Conservation (phyloP, 1,139 yeast genomes). For the Yamadazyma diddensiae region DNA sequence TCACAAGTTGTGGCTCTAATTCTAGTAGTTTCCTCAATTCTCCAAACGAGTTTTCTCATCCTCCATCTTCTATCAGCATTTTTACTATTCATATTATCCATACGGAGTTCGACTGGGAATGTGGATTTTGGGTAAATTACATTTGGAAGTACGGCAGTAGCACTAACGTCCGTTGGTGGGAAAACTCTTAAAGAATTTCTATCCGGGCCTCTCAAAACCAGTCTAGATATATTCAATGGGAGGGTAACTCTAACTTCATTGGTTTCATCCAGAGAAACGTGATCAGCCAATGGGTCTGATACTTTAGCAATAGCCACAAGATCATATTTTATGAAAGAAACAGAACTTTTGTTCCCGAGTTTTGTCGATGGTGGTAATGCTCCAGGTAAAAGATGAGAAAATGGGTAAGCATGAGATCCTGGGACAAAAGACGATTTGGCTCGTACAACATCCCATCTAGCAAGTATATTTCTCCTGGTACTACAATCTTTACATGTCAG, state of each 20-base stretch:
- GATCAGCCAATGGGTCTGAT: too few species aligned
- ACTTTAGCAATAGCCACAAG: conserved; percentile 57
- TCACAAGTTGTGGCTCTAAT: conserved; percentile 58
- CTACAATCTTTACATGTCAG: conserved; percentile 58
- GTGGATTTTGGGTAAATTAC: conserved; percentile 85
- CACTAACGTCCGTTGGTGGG: conserved; percentile 92
- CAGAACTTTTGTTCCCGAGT: conserved; percentile 52
- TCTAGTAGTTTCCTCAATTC: conserved; percentile 78
- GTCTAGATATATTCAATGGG: conserved; percentile 75
- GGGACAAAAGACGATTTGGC: conserved; percentile 51
- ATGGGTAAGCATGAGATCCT: conserved; percentile 86
- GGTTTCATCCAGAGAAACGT: conserved; percentile 6
- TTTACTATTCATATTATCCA: conserved; percentile 68
- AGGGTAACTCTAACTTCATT: conserved; percentile 46
- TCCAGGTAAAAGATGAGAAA: conserved; percentile 90
- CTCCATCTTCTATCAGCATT: conserved; percentile 75
- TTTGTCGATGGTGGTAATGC: conserved; percentile 78
- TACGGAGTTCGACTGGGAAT: conserved; percentile 75
- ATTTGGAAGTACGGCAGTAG: conserved; percentile 82
- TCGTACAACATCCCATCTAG: conserved; percentile 83
- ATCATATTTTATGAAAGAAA: conserved; percentile 66
- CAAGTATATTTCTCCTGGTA: conserved; percentile 55
- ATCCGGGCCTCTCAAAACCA: conserved; percentile 79
- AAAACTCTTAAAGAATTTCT: conserved; percentile 84
- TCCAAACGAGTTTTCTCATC: conserved; percentile 86